phyloP scores from a whole-genome alignment of 208 protist species.

The Naegleria lovaniensis region DNA sequence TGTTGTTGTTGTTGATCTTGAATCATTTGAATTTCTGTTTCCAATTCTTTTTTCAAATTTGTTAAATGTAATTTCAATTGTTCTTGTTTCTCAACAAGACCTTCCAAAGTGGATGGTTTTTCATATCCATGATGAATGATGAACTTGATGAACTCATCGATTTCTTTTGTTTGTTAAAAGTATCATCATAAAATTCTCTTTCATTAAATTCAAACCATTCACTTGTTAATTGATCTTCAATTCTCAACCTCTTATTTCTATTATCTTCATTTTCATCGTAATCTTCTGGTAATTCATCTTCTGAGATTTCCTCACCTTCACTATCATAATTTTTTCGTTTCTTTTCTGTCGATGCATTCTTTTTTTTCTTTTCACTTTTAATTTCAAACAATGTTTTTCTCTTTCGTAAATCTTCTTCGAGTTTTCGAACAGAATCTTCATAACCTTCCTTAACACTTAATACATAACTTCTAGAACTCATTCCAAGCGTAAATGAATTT shows the following conservation, averaged over 20 bases:
- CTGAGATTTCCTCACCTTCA: background rate
- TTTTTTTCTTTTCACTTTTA: background rate
- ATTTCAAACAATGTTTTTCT: background rate
- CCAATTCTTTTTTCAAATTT: background rate
- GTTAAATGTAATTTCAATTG: background rate
- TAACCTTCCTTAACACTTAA: background rate
- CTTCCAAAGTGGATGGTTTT: background rate
- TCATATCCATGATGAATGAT: background rate
- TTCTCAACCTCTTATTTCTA: slow-evolving; percentile 12
- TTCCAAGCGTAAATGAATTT: background rate
- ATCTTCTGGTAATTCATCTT: background rate
- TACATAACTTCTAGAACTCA: background rate
- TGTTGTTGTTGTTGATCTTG: background rate
- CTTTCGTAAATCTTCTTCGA: background rate
- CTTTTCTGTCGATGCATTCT: background rate
- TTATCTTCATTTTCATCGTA: background rate
- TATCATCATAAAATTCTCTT: slow-evolving; percentile 3
- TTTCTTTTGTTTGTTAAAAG: background rate
- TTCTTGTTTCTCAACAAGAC: background rate
- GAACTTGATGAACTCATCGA: no score
- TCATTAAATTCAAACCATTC: slow-evolving; percentile 4
- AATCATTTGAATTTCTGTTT: background rate
- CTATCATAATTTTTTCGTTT: background rate
- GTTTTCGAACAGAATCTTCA: background rate
- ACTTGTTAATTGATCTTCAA: background rate